phyloP scores from a whole-genome alignment of 495 filamentous ascomycete species.

The Penicillium goetzii region DNA sequence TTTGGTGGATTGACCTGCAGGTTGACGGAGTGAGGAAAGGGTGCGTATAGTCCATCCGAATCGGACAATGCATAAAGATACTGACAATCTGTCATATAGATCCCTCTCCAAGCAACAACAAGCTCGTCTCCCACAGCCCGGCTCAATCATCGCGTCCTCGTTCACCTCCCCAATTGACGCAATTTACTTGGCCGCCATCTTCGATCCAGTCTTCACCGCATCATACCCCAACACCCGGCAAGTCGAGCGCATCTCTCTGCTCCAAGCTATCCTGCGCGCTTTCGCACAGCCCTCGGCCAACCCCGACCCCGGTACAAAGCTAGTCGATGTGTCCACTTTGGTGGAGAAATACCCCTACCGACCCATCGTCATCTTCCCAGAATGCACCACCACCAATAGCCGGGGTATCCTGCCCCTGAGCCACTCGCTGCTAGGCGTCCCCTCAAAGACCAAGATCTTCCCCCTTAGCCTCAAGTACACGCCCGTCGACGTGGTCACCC shows the following conservation, averaged over 20 bases:
- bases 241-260: slow-evolving; percentile 75
- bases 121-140: slow-evolving; percentile 71
- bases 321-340: slow-evolving; percentile 66
- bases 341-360: slow-evolving; percentile 68
- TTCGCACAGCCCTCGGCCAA: slow-evolving; percentile 61
- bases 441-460: slow-evolving; percentile 72
- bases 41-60: slow-evolving; percentile 37
- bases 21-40: slow-evolving; percentile 94
- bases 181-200: slow-evolving; percentile 94
- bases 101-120: slow-evolving; percentile 64
- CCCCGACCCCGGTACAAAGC: slow-evolving; percentile 49
- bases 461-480: slow-evolving; percentile 88
- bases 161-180: slow-evolving; percentile 92
- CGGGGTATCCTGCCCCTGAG: slow-evolving; percentile 85
- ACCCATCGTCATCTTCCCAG: slow-evolving; percentile 84
- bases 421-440: slow-evolving; percentile 67
- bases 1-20: slow-evolving; percentile 98
- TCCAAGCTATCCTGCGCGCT: slow-evolving; percentile 72
- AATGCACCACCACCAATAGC: slow-evolving; percentile 92
- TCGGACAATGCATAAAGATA: background rate
- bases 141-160: slow-evolving; percentile 82
- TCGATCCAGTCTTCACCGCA: slow-evolving; percentile 90
- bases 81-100: slow-evolving; percentile 30
- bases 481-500: slow-evolving; percentile 86
- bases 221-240: slow-evolving; percentile 73